A percentile compares a stretch with the other conserved stretches of the same genome.
These are phyloP conservation scores for Chalciporus pseudorubinellus DNA, from an alignment of 768 basidiomycete genomes.

Conservation along the genomic window DNA sequence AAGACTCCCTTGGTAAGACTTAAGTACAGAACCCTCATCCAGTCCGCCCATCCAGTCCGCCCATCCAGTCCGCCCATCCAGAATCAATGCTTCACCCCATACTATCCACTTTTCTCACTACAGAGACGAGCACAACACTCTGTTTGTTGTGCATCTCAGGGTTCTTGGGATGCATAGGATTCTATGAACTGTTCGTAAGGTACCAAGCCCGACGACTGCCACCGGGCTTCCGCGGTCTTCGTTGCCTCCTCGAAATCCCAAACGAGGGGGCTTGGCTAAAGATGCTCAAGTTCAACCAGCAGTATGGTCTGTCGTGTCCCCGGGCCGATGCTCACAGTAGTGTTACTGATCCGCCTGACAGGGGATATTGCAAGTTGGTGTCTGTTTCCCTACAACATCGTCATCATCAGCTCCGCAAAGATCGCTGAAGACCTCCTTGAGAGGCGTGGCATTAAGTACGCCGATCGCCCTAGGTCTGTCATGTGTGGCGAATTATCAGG, in stretches of 20 bases:
- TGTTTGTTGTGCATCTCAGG: too few species aligned
- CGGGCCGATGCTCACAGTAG: neutral
- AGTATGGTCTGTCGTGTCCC: constrained; percentile 8
- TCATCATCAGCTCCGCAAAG: constrained; percentile 46
- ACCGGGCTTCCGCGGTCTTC: constrained; percentile 13
- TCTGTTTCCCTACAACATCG: constrained; percentile 31
- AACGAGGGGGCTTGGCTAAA: constrained; percentile 10
- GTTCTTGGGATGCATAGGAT: neutral
- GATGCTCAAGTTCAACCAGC: constrained; percentile 7
- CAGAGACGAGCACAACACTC: too few species aligned
- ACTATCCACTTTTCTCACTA: too few species aligned
- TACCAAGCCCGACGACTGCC: constrained; percentile 6
- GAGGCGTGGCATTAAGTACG: constrained; percentile 42
- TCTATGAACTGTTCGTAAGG: neutral
- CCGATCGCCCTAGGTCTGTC: too few species aligned
- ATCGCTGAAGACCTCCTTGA: constrained; percentile 51
- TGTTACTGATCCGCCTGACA: too few species aligned
- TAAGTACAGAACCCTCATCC: too few species aligned
- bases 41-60: too few species aligned
- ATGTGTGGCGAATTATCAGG: too few species aligned
- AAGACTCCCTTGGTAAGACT: too few species aligned
- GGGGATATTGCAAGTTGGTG: constrained; percentile 12
- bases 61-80: too few species aligned
- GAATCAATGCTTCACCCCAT: too few species aligned
- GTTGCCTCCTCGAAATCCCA: constrained; percentile 8